Conservation (phyloP, 306 rosid species). For the Morella rubra region DNA sequence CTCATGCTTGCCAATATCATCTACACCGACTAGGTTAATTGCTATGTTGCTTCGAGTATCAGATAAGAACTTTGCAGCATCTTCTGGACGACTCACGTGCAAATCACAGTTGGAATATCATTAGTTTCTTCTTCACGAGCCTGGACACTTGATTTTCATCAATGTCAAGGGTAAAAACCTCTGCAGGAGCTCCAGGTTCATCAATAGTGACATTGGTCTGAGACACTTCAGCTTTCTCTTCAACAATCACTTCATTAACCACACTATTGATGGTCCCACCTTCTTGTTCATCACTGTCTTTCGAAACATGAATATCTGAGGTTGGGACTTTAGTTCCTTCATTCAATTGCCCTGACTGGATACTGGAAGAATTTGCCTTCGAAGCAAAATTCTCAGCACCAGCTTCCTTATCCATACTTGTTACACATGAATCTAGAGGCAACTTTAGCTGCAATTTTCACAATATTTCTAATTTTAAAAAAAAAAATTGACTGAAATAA, state of each 20-base stretch:
- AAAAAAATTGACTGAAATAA: no score
- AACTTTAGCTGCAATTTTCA: no score
- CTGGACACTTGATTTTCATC: slow-evolving; percentile 24
- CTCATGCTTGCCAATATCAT: slow-evolving; percentile 17
- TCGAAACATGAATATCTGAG: slow-evolving; percentile 37
- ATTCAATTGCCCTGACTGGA: slow-evolving; percentile 34
- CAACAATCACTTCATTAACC: slow-evolving; percentile 35
- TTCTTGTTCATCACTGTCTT: slow-evolving; percentile 28
- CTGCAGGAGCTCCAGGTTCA: slow-evolving; percentile 34
- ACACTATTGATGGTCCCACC: slow-evolving; percentile 8
- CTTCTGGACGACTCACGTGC: slow-evolving; percentile 25
- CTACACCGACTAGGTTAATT: slow-evolving; percentile 16
- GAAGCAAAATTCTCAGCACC: slow-evolving; percentile 25
- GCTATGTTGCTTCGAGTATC: slow-evolving; percentile 33
- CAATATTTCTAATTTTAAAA: no score
- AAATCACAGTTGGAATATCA: slow-evolving; percentile 25
- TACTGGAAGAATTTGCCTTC: slow-evolving; percentile 29
- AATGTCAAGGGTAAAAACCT: slow-evolving; percentile 30
- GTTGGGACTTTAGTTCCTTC: slow-evolving; percentile 33
- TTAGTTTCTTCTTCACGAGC: slow-evolving; percentile 38
- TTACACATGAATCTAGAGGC: slow-evolving; percentile 26
- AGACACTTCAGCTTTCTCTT: slow-evolving; percentile 42
- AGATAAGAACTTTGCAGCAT: slow-evolving; percentile 17
- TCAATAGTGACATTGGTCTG: slow-evolving; percentile 22
- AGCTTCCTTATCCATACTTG: slow-evolving; percentile 31